Base-by-base conservation (phyloP, 768 basidiomycete species). In the Boletus rufocinnamomeus region DNA sequence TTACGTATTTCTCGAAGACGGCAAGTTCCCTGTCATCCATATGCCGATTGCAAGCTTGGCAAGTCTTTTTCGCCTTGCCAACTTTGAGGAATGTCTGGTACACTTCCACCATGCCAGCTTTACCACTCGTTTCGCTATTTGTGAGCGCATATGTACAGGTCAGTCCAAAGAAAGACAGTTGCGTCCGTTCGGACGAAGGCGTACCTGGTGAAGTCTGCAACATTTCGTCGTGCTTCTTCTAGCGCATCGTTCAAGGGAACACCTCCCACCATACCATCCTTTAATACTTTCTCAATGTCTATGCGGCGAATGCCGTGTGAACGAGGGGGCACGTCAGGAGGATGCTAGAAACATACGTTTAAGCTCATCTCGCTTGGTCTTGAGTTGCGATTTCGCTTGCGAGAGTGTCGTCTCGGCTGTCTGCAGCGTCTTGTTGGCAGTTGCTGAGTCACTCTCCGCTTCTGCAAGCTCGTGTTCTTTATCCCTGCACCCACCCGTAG, bases 31-130 rank as follows among this genome's bases (percentile, higher is more conserved):
- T 66, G 28, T 81, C 80, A 23, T 81, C 75, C 67, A 98, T 74
- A 40, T 77, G 77, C 2, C 95, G 83, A 64, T 86, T 84, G 69
- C 96, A 98, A 9, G 85, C 86, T 13, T 82, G 77, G 66, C 96
- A 99, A 0, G 79, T 72, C 66, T 88, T 86, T 60, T 87, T 82
- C 50, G 79, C 75, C 67, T 82, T 83, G 35, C 89, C 91, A 1
- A 73, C 70, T 17, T 76, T 73, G 41, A 93, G 77, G 32, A 91
- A 64, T 1, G 70, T 69, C 56, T 85, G 76, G 56, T 84, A 95
- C 37, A 81, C 77, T 28, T 71, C 72, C 16, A 74, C 74, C 72
- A 72, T 77, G 53, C 72, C 77, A n/a, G 72, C 68, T 43, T 60
- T 73, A 17, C 37, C 44, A 52, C 68, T 51, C 34, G 51, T 28